Evolutionary conservation across 2,329 filamentous ascomycete genomes (phyloP).

Genomic region (Exophiala alcalophila): DNA sequence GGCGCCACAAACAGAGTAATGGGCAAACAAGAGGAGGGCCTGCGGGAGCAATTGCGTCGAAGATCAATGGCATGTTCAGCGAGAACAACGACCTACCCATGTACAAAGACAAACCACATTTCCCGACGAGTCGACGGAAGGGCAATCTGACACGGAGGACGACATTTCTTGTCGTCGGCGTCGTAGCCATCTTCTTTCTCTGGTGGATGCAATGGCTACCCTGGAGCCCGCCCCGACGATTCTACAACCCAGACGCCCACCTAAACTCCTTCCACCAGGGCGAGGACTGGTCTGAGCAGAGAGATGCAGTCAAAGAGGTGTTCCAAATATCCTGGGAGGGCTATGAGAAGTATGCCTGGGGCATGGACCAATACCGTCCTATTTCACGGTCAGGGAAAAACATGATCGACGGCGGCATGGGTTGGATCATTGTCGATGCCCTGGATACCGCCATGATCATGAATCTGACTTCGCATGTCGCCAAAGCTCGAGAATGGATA

Average conservation of each 20-base stretch:
- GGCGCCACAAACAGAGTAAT: slow-evolving; percentile 54
- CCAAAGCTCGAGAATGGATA: slow-evolving; percentile 86
- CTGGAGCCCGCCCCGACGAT: slow-evolving; percentile 11
- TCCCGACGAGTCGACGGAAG: slow-evolving; percentile 52
- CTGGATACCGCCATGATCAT: slow-evolving; percentile 97
- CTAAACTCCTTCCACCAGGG: slow-evolving; percentile 16
- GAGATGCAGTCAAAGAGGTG: slow-evolving; percentile 79
- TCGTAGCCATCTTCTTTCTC: slow-evolving; percentile 57
- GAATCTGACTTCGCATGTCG: slow-evolving; percentile 85
- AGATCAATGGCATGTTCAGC: slow-evolving; percentile 64
- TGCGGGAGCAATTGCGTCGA: slow-evolving; percentile 55
- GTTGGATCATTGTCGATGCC: slow-evolving; percentile 97
- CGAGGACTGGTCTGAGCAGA: slow-evolving; percentile 70
- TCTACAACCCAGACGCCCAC: slow-evolving; percentile 20
- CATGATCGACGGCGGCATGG: slow-evolving; percentile 85
- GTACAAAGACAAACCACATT: slow-evolving; percentile 99
- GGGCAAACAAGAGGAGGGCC: slow-evolving; percentile 37
- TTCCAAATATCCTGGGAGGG: slow-evolving; percentile 91
- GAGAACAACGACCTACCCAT: slow-evolving; percentile 69
- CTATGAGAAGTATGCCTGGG: slow-evolving; percentile 92
- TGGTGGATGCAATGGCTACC: slow-evolving; percentile 68
- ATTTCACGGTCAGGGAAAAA: slow-evolving; percentile 72
- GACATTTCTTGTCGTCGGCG: slow-evolving; percentile 51
- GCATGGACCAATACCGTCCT: slow-evolving; percentile 86
- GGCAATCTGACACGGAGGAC: slow-evolving; percentile 65